These are phyloP conservation scores for Teunomyces stri DNA, from an alignment of 805 yeast species.

Conservation along the genomic window DNA sequence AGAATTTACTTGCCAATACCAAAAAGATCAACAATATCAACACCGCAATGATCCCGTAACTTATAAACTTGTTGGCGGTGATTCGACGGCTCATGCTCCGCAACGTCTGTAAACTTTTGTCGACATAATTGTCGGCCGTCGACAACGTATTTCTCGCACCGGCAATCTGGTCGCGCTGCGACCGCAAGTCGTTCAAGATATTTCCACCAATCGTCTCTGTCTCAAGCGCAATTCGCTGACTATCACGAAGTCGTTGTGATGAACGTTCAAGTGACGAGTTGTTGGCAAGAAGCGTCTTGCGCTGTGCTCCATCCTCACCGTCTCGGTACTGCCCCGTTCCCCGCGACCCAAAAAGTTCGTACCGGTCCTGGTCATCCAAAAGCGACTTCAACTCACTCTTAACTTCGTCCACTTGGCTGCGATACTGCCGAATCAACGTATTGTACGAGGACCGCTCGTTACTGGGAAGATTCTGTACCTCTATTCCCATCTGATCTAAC, in stretches of 20 bases:
- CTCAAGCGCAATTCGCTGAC: constrained; percentile 87
- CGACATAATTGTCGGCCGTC: constrained; percentile 93
- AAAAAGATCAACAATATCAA: constrained; percentile 76
- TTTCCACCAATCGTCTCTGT: constrained; percentile 91
- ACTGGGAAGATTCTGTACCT: constrained; percentile 82
- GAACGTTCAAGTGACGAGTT: constrained; percentile 80
- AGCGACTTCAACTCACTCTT: constrained; percentile 54
- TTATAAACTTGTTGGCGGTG: constrained; percentile 86
- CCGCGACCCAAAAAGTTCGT: constrained; percentile 65
- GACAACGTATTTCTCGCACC: constrained; percentile 82
- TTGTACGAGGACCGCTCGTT: constrained; percentile 67
- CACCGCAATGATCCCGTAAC: constrained; percentile 88
- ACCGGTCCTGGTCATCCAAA: constrained; percentile 70
- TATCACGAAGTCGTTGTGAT: constrained; percentile 78
- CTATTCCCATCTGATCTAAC: constrained; percentile 83
- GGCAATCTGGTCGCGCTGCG: constrained; percentile 89
- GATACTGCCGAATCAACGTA: constrained; percentile 72
- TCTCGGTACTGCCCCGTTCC: constrained; percentile 24
- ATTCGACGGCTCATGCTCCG: constrained; percentile 89
- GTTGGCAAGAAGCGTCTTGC: constrained; percentile 75
- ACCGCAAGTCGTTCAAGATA: constrained; percentile 80
- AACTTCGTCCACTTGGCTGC: constrained; percentile 52
- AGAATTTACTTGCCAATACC: constrained; percentile 80
- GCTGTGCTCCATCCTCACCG: constrained; percentile 57
- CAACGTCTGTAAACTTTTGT: constrained; percentile 80